Evolutionary conservation across 495 filamentous ascomycete species (phyloP).

Genomic region (Xylaria castorea): DNA sequence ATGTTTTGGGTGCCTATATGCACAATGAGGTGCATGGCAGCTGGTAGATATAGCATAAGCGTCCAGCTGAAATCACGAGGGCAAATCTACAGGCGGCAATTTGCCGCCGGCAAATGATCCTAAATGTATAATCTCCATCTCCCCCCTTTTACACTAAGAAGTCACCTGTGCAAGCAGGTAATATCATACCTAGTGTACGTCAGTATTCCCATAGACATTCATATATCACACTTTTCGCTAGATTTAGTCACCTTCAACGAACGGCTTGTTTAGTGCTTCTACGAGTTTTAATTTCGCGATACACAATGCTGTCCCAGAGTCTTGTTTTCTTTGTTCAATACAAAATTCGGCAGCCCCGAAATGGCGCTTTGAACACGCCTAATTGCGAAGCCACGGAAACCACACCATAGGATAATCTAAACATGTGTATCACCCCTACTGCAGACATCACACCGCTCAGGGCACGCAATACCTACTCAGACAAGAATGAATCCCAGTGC

Average conservation of each 20-base stretch:
- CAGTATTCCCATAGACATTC: not conserved
- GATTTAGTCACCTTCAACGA: too few species aligned
- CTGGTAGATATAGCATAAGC: not conserved
- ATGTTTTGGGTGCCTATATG: not conserved
- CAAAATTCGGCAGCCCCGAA: not conserved
- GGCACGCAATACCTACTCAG: not conserved
- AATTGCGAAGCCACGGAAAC: not conserved
- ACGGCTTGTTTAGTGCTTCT: not conserved
- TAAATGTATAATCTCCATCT: not conserved
- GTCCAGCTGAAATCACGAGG: not conserved
- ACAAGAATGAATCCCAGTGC: not conserved
- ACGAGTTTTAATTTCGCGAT: not conserved
- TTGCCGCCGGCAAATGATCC: not conserved
- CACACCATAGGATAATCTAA: not conserved
- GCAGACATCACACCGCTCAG: not conserved
- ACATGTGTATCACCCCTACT: not conserved
- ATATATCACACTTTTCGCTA: not conserved
- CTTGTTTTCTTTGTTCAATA: not conserved
- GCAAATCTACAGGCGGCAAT: not conserved
- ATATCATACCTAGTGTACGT: not conserved
- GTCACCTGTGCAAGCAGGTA: not conserved
- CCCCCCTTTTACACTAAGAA: not conserved
- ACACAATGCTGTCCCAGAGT: not conserved
- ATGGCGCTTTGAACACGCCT: not conserved
- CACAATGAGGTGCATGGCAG: not conserved